Conservation (phyloP, 1,139 yeast genomes). For the Hansenula sp. region DNA sequence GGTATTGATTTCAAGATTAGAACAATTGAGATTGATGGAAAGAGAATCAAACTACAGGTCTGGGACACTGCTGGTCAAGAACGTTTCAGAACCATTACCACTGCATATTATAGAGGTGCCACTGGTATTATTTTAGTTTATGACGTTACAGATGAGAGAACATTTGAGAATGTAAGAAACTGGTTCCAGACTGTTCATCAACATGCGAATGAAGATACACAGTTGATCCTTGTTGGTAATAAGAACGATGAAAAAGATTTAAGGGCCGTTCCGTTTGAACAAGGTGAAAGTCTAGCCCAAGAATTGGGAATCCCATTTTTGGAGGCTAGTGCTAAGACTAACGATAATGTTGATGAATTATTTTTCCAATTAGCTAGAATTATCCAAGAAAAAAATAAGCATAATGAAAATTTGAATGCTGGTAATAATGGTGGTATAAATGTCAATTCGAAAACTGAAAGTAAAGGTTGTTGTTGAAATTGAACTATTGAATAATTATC, state of each 20-base stretch:
- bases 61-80: slow-evolving; percentile 99
- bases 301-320: slow-evolving; percentile 86
- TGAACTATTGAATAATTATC: neutral
- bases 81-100: slow-evolving; percentile 94
- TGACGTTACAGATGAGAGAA: slow-evolving; percentile 93
- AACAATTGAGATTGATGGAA: slow-evolving; percentile 91
- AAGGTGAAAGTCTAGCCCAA: slow-evolving; percentile 86
- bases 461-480: slow-evolving; percentile 16
- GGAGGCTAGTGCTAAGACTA: slow-evolving; percentile 95
- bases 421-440: slow-evolving; percentile 30
- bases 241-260: slow-evolving; percentile 80
- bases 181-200: slow-evolving; percentile 96
- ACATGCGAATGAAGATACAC: slow-evolving; percentile 95
- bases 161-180: slow-evolving; percentile 78
- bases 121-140: slow-evolving; percentile 96
- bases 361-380: slow-evolving; percentile 88
- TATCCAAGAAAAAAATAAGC: slow-evolving; percentile 71
- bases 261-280: slow-evolving; percentile 80
- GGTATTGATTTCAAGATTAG: slow-evolving; percentile 98
- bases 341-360: slow-evolving; percentile 86
- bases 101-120: slow-evolving; percentile 98
- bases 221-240: slow-evolving; percentile 89
- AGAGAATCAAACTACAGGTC: slow-evolving; percentile 88
- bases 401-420: slow-evolving; percentile 25
- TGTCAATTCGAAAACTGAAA: slow-evolving; percentile 11